Base-by-base conservation (phyloP, 2,329 filamentous ascomycete species). In the Aspergillus sp. region DNA sequence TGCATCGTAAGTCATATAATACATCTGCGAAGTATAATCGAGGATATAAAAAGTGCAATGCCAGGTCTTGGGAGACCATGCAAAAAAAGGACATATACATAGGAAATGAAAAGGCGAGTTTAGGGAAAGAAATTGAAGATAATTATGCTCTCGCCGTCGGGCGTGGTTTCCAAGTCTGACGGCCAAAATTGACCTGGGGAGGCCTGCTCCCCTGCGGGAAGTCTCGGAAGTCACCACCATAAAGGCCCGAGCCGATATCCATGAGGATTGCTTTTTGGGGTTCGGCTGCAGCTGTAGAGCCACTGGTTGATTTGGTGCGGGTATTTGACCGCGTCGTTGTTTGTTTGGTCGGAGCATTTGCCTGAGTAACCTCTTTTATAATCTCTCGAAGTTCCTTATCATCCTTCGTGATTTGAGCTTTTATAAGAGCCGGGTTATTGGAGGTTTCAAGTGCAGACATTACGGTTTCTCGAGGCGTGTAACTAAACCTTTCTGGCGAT, bases 371-470 rank as follows among this genome's bases (percentile, higher is more conserved):
- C 1, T 87, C 83, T 61, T 84, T 89, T 64, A 96, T 74, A 41
- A 96, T 87, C 0, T 89, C 82, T 12, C 82, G 82, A 2, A 98
- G 78, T 70, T 97, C 93, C 27, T 84, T 77, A 43, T 96, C 90
- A 54, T 86, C 81, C 35, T 80, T 84, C 6, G 86, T 85, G 65
- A 97, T 95, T 73, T 99, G 95, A 0, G 95, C 93, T 66, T 85
- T 88, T 51, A 98, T 82, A 70, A 95, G 95, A 8, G 81, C 76
- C 4, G 86, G 68, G 33, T 85, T 80, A 31, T 75, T 75, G 3
- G 75, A 74, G 7, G 82, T 81, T 45, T 84, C 80, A 1, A 96
- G 80, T 1, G 82, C 73, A 55, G 90, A 82, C 91, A 98, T 96
- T 55, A 98, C 89, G 0, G 93, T 88, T 14, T 82, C 79, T 17